A percentile compares a stretch with the other conserved stretches of the same genome.
Conservation (phyloP, 2,329 filamentous ascomycete species). For the Fusarium oxysporum region DNA sequence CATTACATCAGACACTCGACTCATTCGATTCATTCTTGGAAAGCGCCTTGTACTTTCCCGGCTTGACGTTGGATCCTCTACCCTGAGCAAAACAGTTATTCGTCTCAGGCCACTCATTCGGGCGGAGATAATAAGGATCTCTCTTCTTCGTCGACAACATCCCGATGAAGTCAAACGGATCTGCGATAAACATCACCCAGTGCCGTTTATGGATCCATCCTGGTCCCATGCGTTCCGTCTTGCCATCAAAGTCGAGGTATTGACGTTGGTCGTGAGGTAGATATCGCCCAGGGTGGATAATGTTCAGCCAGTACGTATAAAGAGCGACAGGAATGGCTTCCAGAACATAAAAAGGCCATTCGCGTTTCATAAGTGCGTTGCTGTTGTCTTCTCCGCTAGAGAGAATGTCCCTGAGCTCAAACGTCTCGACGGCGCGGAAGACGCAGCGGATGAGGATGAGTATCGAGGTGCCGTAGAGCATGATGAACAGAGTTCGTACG, state of each 20-base stretch:
- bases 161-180: conserved; percentile 42
- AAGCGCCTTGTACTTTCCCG: conserved; percentile 19
- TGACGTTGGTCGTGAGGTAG: conserved; percentile 54
- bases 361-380: conserved; percentile 53
- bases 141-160: conserved; percentile 42
- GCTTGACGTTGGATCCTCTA: conserved; percentile 33
- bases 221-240: conserved; percentile 47
- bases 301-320: conserved; percentile 58
- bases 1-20: conserved; percentile 18
- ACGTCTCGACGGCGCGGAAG: conserved; percentile 43
- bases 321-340: conserved; percentile 57
- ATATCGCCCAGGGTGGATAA: conserved; percentile 56
- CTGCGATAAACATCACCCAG: conserved; percentile 30
- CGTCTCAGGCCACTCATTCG: conserved; percentile 34
- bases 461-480: conserved; percentile 43
- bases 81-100: conserved; percentile 41
- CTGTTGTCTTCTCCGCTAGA: conserved; percentile 20
- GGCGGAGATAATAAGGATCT: conserved; percentile 37
- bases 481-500: conserved; percentile 40
- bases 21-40: conserved; percentile 19
- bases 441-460: conserved; percentile 43
- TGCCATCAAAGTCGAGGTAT: conserved; percentile 56
- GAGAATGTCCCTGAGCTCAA: conserved; percentile 34
- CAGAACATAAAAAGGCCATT: conserved; percentile 61
- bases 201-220: conserved; percentile 42